phyloP scores from a whole-genome alignment of 768 basidiomycete genomes.

The Nidula microcarpa region DNA sequence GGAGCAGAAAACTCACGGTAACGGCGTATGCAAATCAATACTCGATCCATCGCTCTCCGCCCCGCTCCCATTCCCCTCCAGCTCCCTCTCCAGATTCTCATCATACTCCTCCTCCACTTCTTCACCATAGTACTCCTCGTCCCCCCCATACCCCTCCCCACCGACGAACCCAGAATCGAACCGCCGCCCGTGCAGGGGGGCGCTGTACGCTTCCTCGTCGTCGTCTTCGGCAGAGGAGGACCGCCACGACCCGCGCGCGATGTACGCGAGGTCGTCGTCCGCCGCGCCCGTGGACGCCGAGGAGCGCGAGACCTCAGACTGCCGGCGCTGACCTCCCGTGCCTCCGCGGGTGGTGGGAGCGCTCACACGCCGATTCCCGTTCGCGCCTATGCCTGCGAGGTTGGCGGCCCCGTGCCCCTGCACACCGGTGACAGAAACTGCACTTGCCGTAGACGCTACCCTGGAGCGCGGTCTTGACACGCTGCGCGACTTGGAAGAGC shows the following conservation, averaged over 20 bases:
- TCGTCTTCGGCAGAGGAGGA: background rate
- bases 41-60: conserved; percentile 42
- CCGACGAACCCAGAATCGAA: background rate
- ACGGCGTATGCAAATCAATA: conserved; percentile 63
- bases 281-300: background rate
- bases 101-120: conserved; percentile 1
- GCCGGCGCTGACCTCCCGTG: too few relatives aligned
- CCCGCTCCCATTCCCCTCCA: conserved; percentile 11
- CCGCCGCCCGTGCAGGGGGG: background rate
- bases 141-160: background rate
- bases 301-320: background rate
- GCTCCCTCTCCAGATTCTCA: conserved; percentile 9
- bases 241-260: background rate
- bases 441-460: background rate
- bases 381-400: background rate
- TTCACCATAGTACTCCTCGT: background rate
- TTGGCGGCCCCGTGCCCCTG: background rate
- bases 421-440: background rate
- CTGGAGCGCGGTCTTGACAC: background rate
- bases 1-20: conserved; percentile 48
- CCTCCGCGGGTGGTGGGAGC: background rate
- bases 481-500: background rate
- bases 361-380: conserved; percentile 6
- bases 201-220: conserved; percentile 1
- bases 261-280: background rate